Evolutionary conservation across 169 alveolate genomes (phyloP), one percentile per base, ranked within the genome.

Genomic region (Plasmodium falciparum): DNA sequence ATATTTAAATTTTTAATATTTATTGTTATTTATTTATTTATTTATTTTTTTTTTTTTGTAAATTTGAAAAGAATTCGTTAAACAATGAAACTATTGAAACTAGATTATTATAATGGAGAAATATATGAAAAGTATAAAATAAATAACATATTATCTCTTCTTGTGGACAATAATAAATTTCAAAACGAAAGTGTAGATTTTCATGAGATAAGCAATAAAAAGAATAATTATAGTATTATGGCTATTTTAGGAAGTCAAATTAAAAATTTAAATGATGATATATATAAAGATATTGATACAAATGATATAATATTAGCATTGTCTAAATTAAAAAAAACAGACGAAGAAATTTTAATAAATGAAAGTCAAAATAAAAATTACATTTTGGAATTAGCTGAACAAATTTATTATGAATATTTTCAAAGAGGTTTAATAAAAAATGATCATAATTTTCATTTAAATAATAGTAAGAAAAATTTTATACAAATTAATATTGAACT

Each of bases 91-190:
- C 49, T 78, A 56, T 80, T 78, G 2, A 45, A 78, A 72, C 76
- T 78, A 59, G 67, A 78, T 58, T 78, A 78, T 59, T 78, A 78
- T 61, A 65, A 78, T 78, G 76, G 89, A 50, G 78, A 66, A 47
- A 78, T 78, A 78, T 78, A 65, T 22, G 89, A 78, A 78, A 78
- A 78, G 76, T 78, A 78, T 49, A 78, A 78, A 78, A 78, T 78
- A 43, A 78, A 66, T 59, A 78, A 45, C 56, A 54, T 78, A 12
- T 71, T 78, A 59, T 78, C 72, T 9, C 59, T 70, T 50, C 54
- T 78, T 39, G 89, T 78, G 26, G 89, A 78, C 59, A 78, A 78
- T 15, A 69, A 78, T 43, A 78, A 78, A 54, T 58, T 78, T 67
- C 89, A 78, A 78, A 78, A 78, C 50, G 74, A 65, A 65, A 78